A percentile compares a stretch with the other conserved stretches of the same genome.
These are phyloP conservation scores for Didymella exigua DNA, from an alignment of 2,329 filamentous ascomycete species.

Conservation along the genomic window DNA sequence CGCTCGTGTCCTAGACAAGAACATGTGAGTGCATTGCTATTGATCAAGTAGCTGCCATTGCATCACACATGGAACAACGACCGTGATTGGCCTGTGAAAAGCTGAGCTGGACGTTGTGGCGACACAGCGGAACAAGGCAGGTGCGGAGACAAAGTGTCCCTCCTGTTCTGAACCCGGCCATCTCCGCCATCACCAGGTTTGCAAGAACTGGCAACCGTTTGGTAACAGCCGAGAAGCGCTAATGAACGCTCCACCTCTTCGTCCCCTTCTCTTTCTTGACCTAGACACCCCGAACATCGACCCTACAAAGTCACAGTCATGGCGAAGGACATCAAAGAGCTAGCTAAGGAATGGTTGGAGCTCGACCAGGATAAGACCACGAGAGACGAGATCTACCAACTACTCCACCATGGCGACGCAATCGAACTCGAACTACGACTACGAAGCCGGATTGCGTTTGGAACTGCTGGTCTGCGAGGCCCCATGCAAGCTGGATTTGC, in stretches of 20 bases:
- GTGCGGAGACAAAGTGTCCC: constrained; percentile 2
- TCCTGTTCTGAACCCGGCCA: constrained; percentile 25
- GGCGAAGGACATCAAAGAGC: constrained; percentile 45
- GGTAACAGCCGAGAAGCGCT: constrained; percentile 13
- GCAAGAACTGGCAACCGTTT: constrained; percentile 25
- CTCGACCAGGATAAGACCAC: constrained; percentile 62
- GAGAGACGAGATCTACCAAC: constrained; percentile 59
- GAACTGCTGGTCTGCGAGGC: constrained; percentile 67
- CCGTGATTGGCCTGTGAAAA: neutral
- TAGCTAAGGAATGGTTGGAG: constrained; percentile 63
- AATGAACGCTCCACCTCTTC: constrained; percentile 3
- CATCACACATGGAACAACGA: neutral
- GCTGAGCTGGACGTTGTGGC: neutral
- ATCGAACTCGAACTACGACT: constrained; percentile 60
- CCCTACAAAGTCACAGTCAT: constrained; percentile 22
- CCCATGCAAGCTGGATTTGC: constrained; percentile 70
- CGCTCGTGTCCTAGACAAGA: neutral
- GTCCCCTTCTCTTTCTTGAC: neutral
- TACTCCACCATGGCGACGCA: constrained; percentile 54
- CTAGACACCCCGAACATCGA: neutral
- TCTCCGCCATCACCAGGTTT: constrained; percentile 36
- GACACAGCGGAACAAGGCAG: neutral
- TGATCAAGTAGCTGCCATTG: neutral
- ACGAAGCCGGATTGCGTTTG: constrained; percentile 63
- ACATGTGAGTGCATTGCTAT: neutral